Evolutionary conservation across 192 early-diverging fungal genomes (phyloP).

Genomic region (Gonapodya prolifera): DNA sequence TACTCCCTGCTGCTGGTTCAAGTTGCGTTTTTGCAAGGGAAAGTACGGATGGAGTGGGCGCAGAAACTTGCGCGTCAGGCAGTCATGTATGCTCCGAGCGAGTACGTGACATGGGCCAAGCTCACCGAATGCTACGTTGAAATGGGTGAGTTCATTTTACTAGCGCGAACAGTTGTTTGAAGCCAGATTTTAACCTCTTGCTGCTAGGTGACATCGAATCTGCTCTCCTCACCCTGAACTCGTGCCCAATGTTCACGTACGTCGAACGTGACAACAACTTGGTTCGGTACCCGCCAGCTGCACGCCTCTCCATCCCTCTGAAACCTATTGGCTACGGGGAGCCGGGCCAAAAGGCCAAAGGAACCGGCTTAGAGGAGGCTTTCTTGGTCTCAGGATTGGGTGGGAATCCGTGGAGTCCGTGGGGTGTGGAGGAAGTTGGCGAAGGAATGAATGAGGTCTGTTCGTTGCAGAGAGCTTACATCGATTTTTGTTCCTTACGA

Average conservation of each 20-base stretch:
- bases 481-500: too few relatives aligned
- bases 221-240: slow-evolving; percentile 91
- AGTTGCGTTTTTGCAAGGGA: slow-evolving; percentile 71
- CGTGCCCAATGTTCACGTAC: slow-evolving; percentile 98
- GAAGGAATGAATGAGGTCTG: neutral
- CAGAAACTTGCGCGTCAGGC: slow-evolving; percentile 82
- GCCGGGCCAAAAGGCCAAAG: slow-evolving; percentile 57
- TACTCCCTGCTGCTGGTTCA: slow-evolving; percentile 81
- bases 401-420: slow-evolving; percentile 43
- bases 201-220: slow-evolving; percentile 5
- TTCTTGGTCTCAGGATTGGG: slow-evolving; percentile 61
- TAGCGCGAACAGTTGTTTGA: neutral
- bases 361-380: slow-evolving; percentile 79
- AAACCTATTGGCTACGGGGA: neutral
- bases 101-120: slow-evolving; percentile 92
- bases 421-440: slow-evolving; percentile 20
- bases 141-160: slow-evolving; percentile 33
- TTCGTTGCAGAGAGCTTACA: neutral
- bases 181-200: neutral
- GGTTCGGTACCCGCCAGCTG: neutral
- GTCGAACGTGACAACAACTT: slow-evolving; percentile 16
- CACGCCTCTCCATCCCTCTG: neutral
- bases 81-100: slow-evolving; percentile 86
- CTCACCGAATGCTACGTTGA: slow-evolving; percentile 89
- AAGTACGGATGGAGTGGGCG: slow-evolving; percentile 62